phyloP scores from a whole-genome alignment of 2,329 filamentous ascomycete genomes.

The Diaporthe citriasiana region DNA sequence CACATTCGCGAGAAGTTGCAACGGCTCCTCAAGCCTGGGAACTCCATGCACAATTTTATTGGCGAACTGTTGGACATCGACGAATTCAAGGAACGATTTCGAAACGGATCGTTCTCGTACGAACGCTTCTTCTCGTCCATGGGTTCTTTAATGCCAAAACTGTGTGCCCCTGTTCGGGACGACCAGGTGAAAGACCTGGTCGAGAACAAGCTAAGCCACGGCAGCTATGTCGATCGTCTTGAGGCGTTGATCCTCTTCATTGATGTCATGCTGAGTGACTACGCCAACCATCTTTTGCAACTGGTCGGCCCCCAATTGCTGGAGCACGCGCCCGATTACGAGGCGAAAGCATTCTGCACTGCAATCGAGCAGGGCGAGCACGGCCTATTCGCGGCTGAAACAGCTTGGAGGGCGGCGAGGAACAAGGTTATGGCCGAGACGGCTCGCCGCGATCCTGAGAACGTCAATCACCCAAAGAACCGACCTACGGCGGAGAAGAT shows the following conservation, averaged over 20 bases:
- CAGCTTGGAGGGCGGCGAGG: constrained; percentile 76
- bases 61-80: constrained; percentile 82
- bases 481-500: constrained; percentile 78
- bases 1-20: constrained; percentile 81
- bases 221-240: constrained; percentile 80
- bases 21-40: constrained; percentile 77
- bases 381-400: constrained; percentile 71
- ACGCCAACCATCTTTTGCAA: constrained; percentile 84
- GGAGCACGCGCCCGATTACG: constrained; percentile 79
- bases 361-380: constrained; percentile 70
- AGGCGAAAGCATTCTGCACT: constrained; percentile 78
- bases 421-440: constrained; percentile 76
- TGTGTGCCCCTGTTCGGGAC: constrained; percentile 87
- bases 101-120: constrained; percentile 82
- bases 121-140: constrained; percentile 85
- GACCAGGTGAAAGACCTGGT: constrained; percentile 78
- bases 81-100: constrained; percentile 77
- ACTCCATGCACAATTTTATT: constrained; percentile 81
- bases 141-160: constrained; percentile 79
- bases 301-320: constrained; percentile 79
- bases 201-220: constrained; percentile 70
- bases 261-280: constrained; percentile 83
- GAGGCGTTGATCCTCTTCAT: constrained; percentile 82
- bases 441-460: constrained; percentile 77
- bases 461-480: constrained; percentile 72